Evolutionary conservation across 768 basidiomycete genomes (phyloP).

Genomic region (Russula olivacea): DNA sequence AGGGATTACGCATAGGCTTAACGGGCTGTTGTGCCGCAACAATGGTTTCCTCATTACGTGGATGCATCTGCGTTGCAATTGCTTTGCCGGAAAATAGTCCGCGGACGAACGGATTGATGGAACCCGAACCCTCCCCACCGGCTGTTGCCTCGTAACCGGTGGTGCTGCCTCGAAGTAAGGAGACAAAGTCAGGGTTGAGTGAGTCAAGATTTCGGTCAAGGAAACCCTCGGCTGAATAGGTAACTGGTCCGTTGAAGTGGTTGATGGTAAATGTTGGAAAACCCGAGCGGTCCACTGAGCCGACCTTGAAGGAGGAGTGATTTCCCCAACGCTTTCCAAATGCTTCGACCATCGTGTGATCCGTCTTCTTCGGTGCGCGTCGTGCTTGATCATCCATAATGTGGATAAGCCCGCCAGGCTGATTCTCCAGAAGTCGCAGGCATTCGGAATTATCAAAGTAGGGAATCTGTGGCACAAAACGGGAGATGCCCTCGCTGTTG

Average conservation of each 20-base stretch:
- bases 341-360: slow-evolving; percentile 90
- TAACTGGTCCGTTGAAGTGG: slow-evolving; percentile 88
- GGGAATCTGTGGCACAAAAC: slow-evolving; percentile 59
- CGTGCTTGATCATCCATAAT: slow-evolving; percentile 98
- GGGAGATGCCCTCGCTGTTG: slow-evolving; percentile 70
- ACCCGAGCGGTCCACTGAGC: slow-evolving; percentile 67
- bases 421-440: slow-evolving; percentile 76
- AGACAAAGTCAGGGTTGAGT: slow-evolving; percentile 90
- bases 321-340: slow-evolving; percentile 93
- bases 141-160: slow-evolving; percentile 33
- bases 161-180: slow-evolving; percentile 65
- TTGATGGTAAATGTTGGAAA: slow-evolving; percentile 84
- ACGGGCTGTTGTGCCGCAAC: slow-evolving; percentile 90
- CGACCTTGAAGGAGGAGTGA: slow-evolving; percentile 86
- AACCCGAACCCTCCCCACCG: slow-evolving; percentile 64
- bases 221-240: slow-evolving; percentile 88
- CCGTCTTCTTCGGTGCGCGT: slow-evolving; percentile 81
- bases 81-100: slow-evolving; percentile 83
- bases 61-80: slow-evolving; percentile 89
- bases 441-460: slow-evolving; percentile 93
- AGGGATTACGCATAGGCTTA: slow-evolving; percentile 91
- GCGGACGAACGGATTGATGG: slow-evolving; percentile 86
- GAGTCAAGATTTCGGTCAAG: slow-evolving; percentile 84
- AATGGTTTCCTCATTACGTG: slow-evolving; percentile 90
- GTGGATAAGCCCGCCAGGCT: slow-evolving; percentile 86